phyloP scores from a whole-genome alignment of 2,329 filamentous ascomycete species.

The Stemphylium beticola region DNA sequence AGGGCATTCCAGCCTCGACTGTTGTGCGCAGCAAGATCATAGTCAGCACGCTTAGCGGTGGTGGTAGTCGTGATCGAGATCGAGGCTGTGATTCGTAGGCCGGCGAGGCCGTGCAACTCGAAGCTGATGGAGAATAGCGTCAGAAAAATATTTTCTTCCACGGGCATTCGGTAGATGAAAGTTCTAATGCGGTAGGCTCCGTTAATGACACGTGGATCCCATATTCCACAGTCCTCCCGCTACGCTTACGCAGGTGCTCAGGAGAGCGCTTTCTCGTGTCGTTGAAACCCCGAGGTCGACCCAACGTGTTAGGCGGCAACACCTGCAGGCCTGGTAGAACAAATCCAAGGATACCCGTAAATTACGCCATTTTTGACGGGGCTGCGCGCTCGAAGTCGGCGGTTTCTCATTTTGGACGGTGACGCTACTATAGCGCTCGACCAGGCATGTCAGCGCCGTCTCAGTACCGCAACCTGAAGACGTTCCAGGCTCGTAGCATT shows the following conservation, averaged over 20 bases:
- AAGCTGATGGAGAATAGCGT: constrained; percentile 1
- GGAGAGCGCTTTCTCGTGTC: neutral
- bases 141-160: constrained; percentile 6
- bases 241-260: constrained; percentile 5
- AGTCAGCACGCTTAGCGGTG: neutral
- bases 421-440: constrained; percentile 7
- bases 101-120: neutral
- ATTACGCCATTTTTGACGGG: neutral
- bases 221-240: neutral
- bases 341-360: neutral
- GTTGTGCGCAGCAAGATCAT: neutral
- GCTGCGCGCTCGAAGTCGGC: constrained; percentile 1
- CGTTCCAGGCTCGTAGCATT: neutral
- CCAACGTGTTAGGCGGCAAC: neutral
- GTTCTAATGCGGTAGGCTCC: neutral
- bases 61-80: neutral
- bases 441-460: neutral
- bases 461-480: neutral
- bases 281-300: neutral
- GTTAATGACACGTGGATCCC: constrained; percentile 1
- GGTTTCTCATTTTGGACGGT: neutral
- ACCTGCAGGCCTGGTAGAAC: neutral
- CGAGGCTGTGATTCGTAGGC: neutral
- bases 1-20: neutral
- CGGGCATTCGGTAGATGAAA: neutral